These are phyloP conservation scores for Botrytis deweyae DNA, from an alignment of 2,329 filamentous ascomycete species.

Conservation along the genomic window DNA sequence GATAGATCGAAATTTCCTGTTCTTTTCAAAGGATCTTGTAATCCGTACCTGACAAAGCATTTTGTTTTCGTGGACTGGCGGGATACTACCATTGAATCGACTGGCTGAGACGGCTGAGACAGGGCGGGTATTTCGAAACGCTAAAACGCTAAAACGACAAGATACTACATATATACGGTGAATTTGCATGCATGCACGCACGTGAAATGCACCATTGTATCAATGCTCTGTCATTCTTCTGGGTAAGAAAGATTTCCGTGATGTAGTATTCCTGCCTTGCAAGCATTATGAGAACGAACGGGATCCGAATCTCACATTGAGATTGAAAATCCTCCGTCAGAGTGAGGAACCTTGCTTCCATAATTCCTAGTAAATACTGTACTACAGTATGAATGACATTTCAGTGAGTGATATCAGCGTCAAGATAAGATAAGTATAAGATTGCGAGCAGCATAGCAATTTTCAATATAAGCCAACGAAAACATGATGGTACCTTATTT, in stretches of 20 bases:
- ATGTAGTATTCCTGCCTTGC: background rate
- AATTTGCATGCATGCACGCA: background rate
- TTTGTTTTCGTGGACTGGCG: background rate
- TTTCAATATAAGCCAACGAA: slow-evolving; percentile 7
- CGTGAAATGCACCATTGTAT: background rate
- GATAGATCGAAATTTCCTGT: background rate
- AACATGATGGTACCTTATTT: slow-evolving; percentile 4
- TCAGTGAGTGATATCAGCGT: background rate
- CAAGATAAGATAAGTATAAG: background rate
- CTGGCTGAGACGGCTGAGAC: background rate
- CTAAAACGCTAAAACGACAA: background rate
- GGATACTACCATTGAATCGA: background rate
- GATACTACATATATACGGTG: slow-evolving; percentile 11
- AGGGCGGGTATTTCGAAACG: background rate
- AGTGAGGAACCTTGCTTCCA: background rate
- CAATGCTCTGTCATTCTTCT: background rate
- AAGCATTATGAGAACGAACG: background rate
- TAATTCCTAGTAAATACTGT: background rate
- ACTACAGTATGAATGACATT: background rate
- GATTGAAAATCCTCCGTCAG: background rate
- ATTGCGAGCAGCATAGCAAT: slow-evolving; percentile 2
- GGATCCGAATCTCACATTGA: background rate
- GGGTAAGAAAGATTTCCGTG: background rate
- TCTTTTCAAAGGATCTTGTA: background rate
- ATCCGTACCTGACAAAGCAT: background rate